Conservation (phyloP, 2,329 filamentous ascomycete species). For the Graphilbum ipis-grandicollis region DNA sequence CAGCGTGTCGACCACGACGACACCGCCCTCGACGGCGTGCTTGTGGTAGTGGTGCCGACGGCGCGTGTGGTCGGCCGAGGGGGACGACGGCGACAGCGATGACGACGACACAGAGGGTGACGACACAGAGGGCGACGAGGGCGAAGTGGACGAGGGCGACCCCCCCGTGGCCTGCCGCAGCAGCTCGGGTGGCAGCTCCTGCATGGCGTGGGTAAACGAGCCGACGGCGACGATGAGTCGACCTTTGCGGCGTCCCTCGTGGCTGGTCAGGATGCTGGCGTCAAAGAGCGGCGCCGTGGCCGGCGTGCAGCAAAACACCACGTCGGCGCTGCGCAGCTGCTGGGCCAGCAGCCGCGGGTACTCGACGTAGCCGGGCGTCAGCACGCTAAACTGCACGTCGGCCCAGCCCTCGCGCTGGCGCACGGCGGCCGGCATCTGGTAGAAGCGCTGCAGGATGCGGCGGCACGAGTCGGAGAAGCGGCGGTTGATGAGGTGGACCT, state of each 20-base stretch:
- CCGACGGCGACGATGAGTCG: constrained; percentile 58
- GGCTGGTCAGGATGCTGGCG: constrained; percentile 49
- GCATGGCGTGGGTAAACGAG: constrained; percentile 54
- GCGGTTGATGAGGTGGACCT: constrained; percentile 71
- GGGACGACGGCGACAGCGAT: constrained; percentile 3
- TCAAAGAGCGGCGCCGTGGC: constrained; percentile 62
- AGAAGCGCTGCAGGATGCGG: constrained; percentile 31
- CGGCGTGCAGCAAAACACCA: constrained; percentile 81
- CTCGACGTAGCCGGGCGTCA: constrained; percentile 56
- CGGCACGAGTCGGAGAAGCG: constrained; percentile 42
- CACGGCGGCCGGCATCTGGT: constrained; percentile 25
- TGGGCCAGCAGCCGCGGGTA: constrained; percentile 49
- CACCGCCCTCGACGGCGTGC: constrained; percentile 44
- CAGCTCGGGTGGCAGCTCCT: constrained; percentile 65
- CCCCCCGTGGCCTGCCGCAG: constrained; percentile 44
- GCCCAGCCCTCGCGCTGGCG: constrained; percentile 42
- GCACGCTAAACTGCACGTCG: constrained; percentile 47
- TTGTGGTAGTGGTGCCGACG: constrained; percentile 45
- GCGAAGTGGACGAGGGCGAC: no score
- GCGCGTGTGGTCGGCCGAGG: constrained; percentile 20
- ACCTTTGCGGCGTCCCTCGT: constrained; percentile 52
- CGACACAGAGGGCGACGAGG: no score
- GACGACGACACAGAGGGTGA: no score
- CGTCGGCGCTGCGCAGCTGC: constrained; percentile 54
- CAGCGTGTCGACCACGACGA: constrained; percentile 58